These are phyloP conservation scores for Penicillium corylophilum DNA, from an alignment of 2,329 filamentous ascomycete species.

Conservation along the genomic window DNA sequence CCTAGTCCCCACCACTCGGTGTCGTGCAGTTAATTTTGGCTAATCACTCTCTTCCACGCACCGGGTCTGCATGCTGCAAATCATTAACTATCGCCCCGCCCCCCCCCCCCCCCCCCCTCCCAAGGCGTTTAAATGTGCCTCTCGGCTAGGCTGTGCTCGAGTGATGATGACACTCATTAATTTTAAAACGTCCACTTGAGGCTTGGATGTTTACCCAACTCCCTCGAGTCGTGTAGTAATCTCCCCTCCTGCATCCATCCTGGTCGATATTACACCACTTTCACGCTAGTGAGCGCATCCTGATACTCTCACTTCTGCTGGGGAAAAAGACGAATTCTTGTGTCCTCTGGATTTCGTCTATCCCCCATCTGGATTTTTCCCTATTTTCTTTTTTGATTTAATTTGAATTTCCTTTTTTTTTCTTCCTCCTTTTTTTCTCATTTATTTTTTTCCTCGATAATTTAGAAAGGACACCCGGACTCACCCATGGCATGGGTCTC, in stretches of 20 bases:
- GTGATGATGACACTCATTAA: constrained; percentile 16
- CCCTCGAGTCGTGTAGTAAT: constrained; percentile 25
- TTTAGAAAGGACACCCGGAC: neutral
- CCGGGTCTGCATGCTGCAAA: constrained; percentile 28
- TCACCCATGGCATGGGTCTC: constrained; percentile 30
- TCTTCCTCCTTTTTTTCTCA: constrained; percentile 10
- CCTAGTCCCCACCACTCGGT: too few species aligned
- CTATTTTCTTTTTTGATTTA: constrained; percentile 7
- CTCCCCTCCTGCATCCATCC: constrained; percentile 38
- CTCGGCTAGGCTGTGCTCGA: constrained; percentile 10
- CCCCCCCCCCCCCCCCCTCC: neutral
- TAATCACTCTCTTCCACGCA: constrained; percentile 12
- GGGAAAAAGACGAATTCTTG: constrained; percentile 6
- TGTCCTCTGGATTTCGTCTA: constrained; percentile 8
- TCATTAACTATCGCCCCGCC: constrained; percentile 19
- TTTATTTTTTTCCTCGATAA: constrained; percentile 1
- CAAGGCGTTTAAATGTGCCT: constrained; percentile 17
- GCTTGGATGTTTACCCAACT: constrained; percentile 22
- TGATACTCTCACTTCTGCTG: constrained; percentile 24
- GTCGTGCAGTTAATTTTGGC: too few species aligned
- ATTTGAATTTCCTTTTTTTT: constrained; percentile 9
- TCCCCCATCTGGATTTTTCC: constrained; percentile 11
- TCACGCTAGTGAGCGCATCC: constrained; percentile 37
- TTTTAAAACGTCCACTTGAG: constrained; percentile 15
- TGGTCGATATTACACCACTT: constrained; percentile 40